Evolutionary conservation across 345 rosid genomes (phyloP), one percentile per base, ranked within the genome.

Genomic region (Bruguiera parviflora): DNA sequence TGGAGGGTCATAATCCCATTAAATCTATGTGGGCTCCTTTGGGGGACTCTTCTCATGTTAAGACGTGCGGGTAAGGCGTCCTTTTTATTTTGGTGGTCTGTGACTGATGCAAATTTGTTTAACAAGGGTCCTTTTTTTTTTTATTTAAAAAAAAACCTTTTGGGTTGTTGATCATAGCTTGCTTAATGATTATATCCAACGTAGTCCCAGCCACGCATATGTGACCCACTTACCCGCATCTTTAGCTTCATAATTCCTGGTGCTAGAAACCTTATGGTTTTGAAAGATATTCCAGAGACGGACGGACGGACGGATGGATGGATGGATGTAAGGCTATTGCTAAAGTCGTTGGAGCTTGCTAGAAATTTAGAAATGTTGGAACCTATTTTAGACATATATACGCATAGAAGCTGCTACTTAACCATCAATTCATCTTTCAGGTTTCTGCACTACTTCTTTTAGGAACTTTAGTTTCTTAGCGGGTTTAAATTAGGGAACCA

Each of bases 11-110:
- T 53, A n/a, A 55, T 72, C 76, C 28, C 22, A n/a, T 15, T 18
- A 29, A 39, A 52, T 61, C 67, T 51, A 2, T 39, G 74, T 70
- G 79, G 78, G 74, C 61, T 65, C 71, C 74, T 60, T 28, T 60
- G 49, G 21, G 4, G 53, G 28, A 55, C 21, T 13, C 6, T 8
- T 39, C 22, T 67, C 13, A 60, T 55, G 25, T 33, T 33, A 25
- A 8, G 24, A 24, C 46, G 46, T 60, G 65, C 32, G 24, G 39
- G 29, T 49, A 20, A 69, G 24, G 21, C 32, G 22, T 37, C 39
- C 49, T 25, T 18, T 53, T 19, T 64, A 33, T 47, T 22, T 21
- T 39, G 19, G 67, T 37, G 51, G 19, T 11, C 3, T 4, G 21
- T 7, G 37, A 39, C 24, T 1, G 9, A 37, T 37, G 43, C 43